Evolutionary conservation across 345 rosid genomes (phyloP), one percentile per base, ranked within the genome.

Genomic region (Rhodomyrtus tomentosa): DNA sequence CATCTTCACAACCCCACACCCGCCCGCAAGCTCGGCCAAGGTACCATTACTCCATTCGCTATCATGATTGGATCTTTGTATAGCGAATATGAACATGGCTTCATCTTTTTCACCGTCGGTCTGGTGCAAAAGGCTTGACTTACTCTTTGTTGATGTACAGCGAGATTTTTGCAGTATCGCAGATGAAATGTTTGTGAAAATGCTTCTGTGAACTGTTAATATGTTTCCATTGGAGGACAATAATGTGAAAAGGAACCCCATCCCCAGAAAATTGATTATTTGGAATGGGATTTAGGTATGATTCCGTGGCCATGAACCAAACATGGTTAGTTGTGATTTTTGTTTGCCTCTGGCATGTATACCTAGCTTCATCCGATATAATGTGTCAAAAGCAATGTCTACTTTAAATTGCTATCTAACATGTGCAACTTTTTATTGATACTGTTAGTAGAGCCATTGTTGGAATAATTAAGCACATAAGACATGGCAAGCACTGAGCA

Each of bases 401-500:
- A 24, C 76, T 68, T 18, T 36, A 10, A 68, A 36, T 68, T 68
- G 76, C 45, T 68, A 21, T 68, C 24, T 68, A 68, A 68, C 24
- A 68, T 10, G 45, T 68, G 45, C 25, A 68, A 21, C 32, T 68
- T 68, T 68, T 68, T 68, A 32, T 36, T 36, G 38, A 38, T 68
- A 38, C 76, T 68, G 45, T 68, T 68, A 38, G 20, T 68, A 68
- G 76, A 32, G 76, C 76, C 42, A 68, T 18, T 68, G 45, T 36
- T 0, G 7, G 21, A 68, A 81, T 81, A 18, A 18, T 81, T 55
- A 27, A 51, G 38, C 59, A 27, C 38, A 18, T 51, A 83, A 86
- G 84, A 82, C 59, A 91, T 93, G 95, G 89, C 87, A 56, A 90
- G 87, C 84, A 81, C 87, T 4, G 85, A 72, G 49, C 89, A 87